Percentiles rank a stretch among this genome's conserved stretches.
phyloP scores from a whole-genome alignment of 257 asterid species.

The Ilex aquifolium region DNA sequence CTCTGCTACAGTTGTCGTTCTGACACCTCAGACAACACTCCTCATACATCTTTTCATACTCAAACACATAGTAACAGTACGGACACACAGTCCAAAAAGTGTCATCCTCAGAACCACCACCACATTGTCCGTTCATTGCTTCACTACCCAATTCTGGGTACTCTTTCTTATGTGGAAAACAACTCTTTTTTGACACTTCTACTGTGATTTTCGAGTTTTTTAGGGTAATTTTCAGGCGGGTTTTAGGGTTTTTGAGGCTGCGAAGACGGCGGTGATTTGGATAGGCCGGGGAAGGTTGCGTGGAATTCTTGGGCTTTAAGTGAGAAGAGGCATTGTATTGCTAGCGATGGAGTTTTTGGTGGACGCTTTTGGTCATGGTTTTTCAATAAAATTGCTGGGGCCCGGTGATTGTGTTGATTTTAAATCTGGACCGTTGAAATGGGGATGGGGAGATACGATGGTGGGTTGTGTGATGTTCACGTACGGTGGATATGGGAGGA shows the following conservation, averaged over 20 bases:
- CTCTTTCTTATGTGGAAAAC: too few relatives aligned
- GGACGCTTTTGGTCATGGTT: conserved; percentile 17
- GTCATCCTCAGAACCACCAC: conserved; percentile 5
- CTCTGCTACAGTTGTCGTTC: conserved; percentile 41
- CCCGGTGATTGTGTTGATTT: too few relatives aligned
- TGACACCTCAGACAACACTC: conserved; percentile 48
- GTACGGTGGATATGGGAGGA: too few relatives aligned
- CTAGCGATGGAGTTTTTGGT: conserved; percentile 24
- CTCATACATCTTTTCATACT: conserved; percentile 33
- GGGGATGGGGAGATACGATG: too few relatives aligned
- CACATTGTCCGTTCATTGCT: not conserved
- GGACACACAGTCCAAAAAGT: conserved; percentile 72
- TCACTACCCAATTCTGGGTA: too few relatives aligned
- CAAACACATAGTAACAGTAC: conserved; percentile 47
- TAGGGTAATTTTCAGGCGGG: not conserved
- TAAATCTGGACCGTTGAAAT: too few relatives aligned
- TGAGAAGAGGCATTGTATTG: conserved; percentile 41
- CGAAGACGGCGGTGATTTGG: conserved; percentile 25
- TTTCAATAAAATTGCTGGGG: not conserved
- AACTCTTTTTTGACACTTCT: too few relatives aligned
- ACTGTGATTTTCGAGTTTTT: not conserved
- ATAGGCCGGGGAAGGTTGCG: conserved; percentile 28
- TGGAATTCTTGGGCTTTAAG: conserved; percentile 31
- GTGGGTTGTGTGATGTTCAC: too few relatives aligned
- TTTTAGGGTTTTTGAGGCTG: not conserved